Evolutionary conservation across 768 basidiomycete genomes (phyloP).

Genomic region (Tulasnella sp.): DNA sequence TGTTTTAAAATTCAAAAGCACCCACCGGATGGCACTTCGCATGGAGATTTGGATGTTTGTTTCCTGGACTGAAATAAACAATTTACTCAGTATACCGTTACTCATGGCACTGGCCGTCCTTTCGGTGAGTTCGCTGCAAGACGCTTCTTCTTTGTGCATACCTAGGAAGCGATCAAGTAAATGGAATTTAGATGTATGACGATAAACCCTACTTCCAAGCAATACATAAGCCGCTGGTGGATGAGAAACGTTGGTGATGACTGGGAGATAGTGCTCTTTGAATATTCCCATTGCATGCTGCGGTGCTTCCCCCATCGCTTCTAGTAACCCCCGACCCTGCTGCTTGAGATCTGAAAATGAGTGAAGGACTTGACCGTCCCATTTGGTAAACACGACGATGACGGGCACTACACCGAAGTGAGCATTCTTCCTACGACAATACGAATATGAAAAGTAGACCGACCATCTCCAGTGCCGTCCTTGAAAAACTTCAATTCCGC

Average conservation of each 20-base stretch:
- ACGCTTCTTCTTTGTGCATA: too few species aligned
- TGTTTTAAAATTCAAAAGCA: too few species aligned
- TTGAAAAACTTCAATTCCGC: neutral
- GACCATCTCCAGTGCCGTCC: neutral
- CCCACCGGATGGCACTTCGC: too few species aligned
- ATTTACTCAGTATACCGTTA: too few species aligned
- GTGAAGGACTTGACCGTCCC: neutral
- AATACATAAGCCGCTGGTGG: neutral
- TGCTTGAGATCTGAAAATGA: neutral
- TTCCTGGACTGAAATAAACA: too few species aligned
- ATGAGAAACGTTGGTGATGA: neutral
- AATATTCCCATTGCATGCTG: neutral
- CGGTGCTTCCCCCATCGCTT: neutral
- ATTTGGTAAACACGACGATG: neutral
- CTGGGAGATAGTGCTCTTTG: neutral
- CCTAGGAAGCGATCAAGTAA: too few species aligned
- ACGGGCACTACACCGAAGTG: slow-evolving; percentile 4
- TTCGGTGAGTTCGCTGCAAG: too few species aligned
- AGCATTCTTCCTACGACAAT: neutral
- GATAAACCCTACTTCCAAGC: neutral
- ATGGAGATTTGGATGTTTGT: too few species aligned
- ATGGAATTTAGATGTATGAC: too few species aligned
- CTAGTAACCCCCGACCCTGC: neutral
- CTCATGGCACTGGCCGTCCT: too few species aligned
- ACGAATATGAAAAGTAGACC: neutral